Evolutionary conservation across 805 yeast genomes (phyloP).

Genomic region (Ogataea glucozyma): DNA sequence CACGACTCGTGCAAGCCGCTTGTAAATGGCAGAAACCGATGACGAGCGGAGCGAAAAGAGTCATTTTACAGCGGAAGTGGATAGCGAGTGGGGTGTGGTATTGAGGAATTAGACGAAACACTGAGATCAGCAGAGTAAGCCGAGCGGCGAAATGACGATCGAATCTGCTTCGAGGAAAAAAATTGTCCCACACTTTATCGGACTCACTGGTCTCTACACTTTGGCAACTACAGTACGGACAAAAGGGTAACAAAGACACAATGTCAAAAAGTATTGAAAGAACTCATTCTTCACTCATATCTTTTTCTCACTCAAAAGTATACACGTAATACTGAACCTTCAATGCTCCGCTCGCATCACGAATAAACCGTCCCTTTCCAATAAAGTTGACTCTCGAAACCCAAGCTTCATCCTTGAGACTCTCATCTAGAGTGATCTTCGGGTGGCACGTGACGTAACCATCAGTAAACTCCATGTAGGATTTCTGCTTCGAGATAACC

Average conservation of each 20-base stretch:
- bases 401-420: conserved; percentile 52
- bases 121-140: too few species aligned
- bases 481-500: conserved; percentile 37
- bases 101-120: too few species aligned
- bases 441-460: conserved; percentile 54
- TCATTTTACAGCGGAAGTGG: too few species aligned
- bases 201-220: too few species aligned
- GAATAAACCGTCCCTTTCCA: conserved; percentile 61
- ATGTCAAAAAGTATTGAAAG: too few species aligned
- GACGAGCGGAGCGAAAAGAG: too few species aligned
- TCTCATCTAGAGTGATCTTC: conserved; percentile 42
- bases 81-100: too few species aligned
- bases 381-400: conserved; percentile 46
- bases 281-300: neutral
- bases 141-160: too few species aligned
- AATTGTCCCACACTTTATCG: too few species aligned
- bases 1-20: neutral
- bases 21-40: neutral
- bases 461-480: conserved; percentile 42
- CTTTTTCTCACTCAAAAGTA: conserved; percentile 28
- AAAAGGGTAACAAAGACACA: too few species aligned
- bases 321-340: conserved; percentile 59
- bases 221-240: too few species aligned
- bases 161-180: too few species aligned
- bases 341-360: conserved; percentile 45